Base-by-base conservation (phyloP, 805 yeast genomes). In the Pichia californica region DNA sequence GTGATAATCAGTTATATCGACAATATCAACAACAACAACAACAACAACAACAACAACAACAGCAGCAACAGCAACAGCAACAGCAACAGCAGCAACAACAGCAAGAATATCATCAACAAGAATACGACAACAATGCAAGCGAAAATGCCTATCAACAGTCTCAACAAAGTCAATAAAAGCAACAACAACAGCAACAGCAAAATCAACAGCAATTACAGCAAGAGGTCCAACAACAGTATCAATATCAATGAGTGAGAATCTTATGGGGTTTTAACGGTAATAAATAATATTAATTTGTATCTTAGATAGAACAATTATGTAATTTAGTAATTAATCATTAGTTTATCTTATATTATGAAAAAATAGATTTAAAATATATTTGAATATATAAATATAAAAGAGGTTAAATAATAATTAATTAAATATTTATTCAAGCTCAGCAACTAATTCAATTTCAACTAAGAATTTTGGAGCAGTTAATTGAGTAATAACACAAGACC, bases 361-460 rank as follows among this genome's bases (percentile, higher is more conserved):
- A n/a, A n/a, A n/a, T n/a, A n/a, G n/a, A n/a, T n/a, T n/a, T n/a
- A n/a, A n/a, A n/a, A n/a, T n/a, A n/a, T n/a, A n/a, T n/a, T n/a
- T n/a, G 9, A 23, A 3, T 23, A 23, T 23, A 23, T 23, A 30
- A 15, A 29, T 10, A 29, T 10, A 29, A 7, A 5, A 26, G 13
- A 5, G 10, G 4, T 26, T 26, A 26, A 7, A 27, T 6, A 11
- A 27, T 11, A 27, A n/a, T n/a, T n/a, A n/a, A n/a, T 38, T 7
- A 15, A 11, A 5, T 10, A n/a, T 18, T 25, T 41, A 41, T 16
- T 51, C 52, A 29, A 46, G 35, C 43, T 54, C 58, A 8, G 60
- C 61, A 49, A 74, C 58, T 35, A 69, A 66, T 51, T 75, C 80
- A 43, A 74, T 55, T 53, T 76, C 81, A 41, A 76, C 75, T 44